Percentiles rank a stretch among this genome's conserved stretches.
phyloP scores from a whole-genome alignment of 352 stramenopile genomes.

The Pythium brachiatum region DNA sequence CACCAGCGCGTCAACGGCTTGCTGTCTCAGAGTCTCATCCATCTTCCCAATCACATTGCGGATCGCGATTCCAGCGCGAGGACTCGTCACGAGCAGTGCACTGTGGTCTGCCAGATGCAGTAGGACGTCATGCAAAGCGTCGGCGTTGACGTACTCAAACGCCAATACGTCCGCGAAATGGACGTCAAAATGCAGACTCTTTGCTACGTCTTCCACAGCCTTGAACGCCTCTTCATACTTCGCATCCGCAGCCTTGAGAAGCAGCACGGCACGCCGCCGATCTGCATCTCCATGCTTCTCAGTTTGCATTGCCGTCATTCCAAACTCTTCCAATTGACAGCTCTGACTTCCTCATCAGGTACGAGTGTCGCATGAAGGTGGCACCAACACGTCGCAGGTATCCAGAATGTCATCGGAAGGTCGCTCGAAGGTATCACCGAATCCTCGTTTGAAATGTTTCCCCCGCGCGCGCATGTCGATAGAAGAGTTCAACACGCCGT shows the following conservation, averaged over 20 bases:
- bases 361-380: not conserved
- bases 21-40: constrained; percentile 7
- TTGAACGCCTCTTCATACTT: constrained; percentile 52
- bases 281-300: too few species aligned
- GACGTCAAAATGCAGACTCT: constrained; percentile 13
- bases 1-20: constrained; percentile 32
- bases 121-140: constrained; percentile 36
- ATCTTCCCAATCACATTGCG: constrained; percentile 33
- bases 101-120: constrained; percentile 48
- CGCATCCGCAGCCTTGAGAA: constrained; percentile 64
- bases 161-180: constrained; percentile 67
- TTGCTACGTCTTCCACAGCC: not conserved
- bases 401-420: not conserved
- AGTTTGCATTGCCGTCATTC: not conserved
- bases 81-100: constrained; percentile 72
- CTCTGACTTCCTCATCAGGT: not conserved
- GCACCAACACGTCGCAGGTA: not conserved
- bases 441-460: constrained; percentile 12
- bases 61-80: constrained; percentile 61
- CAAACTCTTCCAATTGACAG: not conserved
- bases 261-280: constrained; percentile 39
- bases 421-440: constrained; percentile 17
- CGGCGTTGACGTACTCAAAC: constrained; percentile 64
- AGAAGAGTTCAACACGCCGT: constrained; percentile 1
- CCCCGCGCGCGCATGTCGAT: constrained; percentile 6